phyloP scores from a whole-genome alignment of 805 yeast species.

The Wickerhamomyces canadensis region DNA sequence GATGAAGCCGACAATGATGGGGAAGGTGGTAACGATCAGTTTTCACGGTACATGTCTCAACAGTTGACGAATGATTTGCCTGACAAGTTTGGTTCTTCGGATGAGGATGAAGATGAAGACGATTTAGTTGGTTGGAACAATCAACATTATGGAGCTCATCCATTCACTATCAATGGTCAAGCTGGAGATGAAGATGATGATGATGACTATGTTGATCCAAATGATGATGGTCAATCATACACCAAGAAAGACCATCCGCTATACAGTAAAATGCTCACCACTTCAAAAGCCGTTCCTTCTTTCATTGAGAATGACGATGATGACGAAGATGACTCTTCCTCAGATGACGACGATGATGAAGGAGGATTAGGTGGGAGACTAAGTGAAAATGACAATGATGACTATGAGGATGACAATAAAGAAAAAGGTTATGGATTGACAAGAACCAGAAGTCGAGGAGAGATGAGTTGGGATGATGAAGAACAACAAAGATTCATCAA shows the following conservation, averaged over 20 bases:
- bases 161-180: conserved; percentile 16
- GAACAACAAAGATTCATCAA: conserved; percentile 26
- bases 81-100: conserved; percentile 56
- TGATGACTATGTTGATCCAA: conserved; percentile 74
- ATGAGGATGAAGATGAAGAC: conserved; percentile 33
- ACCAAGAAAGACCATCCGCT: conserved; percentile 56
- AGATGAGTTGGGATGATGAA: conserved; percentile 29
- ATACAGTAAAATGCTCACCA: conserved; percentile 34
- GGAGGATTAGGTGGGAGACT: no score
- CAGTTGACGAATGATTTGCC: conserved; percentile 55
- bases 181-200: conserved; percentile 42
- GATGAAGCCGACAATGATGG: conserved; percentile 17
- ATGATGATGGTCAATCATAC: conserved; percentile 76
- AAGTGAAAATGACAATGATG: conserved; percentile 14
- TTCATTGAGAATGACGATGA: conserved; percentile 20
- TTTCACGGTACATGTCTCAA: conserved; percentile 59
- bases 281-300: conserved; percentile 16
- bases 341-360: conserved; percentile 15
- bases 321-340: conserved; percentile 14
- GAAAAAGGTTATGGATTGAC: conserved; percentile 29
- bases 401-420: conserved; percentile 28
- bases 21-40: conserved; percentile 22
- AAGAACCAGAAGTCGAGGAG: conserved; percentile 33
- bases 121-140: conserved; percentile 22
- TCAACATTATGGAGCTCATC: conserved; percentile 9